These are phyloP conservation scores for Graphiopsis chlorocephala DNA, from an alignment of 2,329 filamentous ascomycete species.

Conservation along the genomic window DNA sequence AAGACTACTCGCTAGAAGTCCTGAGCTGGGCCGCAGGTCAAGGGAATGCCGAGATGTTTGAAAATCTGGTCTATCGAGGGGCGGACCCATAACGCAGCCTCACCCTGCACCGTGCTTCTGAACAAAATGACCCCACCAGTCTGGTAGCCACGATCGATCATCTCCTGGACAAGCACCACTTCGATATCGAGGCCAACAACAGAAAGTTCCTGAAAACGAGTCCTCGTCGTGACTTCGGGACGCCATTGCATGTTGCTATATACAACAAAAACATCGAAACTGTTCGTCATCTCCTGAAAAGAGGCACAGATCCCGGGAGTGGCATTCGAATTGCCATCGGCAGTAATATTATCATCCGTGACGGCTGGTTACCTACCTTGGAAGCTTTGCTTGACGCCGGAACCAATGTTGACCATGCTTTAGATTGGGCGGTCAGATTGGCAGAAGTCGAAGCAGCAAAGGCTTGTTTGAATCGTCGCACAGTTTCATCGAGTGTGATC, in stretches of 20 bases:
- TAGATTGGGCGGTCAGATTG: not conserved
- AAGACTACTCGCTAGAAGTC: constrained; percentile 16
- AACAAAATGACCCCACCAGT: not conserved
- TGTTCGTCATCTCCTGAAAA: constrained; percentile 8
- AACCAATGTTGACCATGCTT: not conserved
- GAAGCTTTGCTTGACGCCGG: constrained; percentile 12
- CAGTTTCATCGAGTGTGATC: not conserved
- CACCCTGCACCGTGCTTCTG: constrained; percentile 13
- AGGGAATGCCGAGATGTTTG: constrained; percentile 17
- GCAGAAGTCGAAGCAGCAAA: constrained; percentile 3
- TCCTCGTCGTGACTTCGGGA: constrained; percentile 6
- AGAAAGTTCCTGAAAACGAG: not conserved
- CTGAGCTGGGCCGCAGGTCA: constrained; percentile 16
- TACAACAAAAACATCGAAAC: constrained; percentile 14
- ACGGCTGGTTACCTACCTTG: constrained; percentile 8
- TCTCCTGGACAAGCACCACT: constrained; percentile 15
- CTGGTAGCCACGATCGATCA: constrained; percentile 10
- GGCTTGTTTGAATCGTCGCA: not conserved
- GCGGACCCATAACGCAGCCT: constrained; percentile 15
- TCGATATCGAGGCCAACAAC: constrained; percentile 16
- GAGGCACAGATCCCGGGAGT: constrained; percentile 7
- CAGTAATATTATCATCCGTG: not conserved
- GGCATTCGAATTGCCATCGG: not conserved
- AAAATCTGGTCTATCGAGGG: constrained; percentile 17
- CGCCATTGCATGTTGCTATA: constrained; percentile 15